Base-by-base conservation (phyloP, 2,329 filamentous ascomycete species). In the Diaporthe ilicicola region DNA sequence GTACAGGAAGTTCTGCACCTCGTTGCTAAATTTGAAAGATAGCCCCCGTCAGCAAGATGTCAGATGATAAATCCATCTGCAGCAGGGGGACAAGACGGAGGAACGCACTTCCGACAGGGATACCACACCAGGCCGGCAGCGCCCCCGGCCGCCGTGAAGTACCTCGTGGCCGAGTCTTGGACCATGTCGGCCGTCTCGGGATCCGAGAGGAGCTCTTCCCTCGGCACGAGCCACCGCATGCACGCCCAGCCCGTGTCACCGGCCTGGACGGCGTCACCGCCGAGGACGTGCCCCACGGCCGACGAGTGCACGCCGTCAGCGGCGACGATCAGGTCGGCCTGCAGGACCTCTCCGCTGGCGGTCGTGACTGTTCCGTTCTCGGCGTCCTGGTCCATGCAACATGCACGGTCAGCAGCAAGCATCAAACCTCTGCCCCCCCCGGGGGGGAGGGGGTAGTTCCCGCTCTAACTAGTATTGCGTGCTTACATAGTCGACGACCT, bases 1-100 rank as follows among this genome's bases (percentile, higher is more conserved):
- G 15, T 67, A 67, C 27, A 67, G 15, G 51, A 67, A 55, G 27
- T 67, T 67, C 64, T 67, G 64, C 27, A 67, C 24, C 50, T 67
- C 64, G 5, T 67, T 55, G n/a, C 64, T 67, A 22, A 12, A 27
- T 6, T 13, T 5, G 37, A 37, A 8, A 22, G 12, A n/a, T n/a
- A 34, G 7, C 1, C 2, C 13, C n/a, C 19, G 27, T 67, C 27
- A 67, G 64, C 8, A 55, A 15, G 7, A 5, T 55, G 19, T 10
- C 19, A 19, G 27, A 9, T 0, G n/a, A n/a, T n/a, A n/a, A n/a
- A 17, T 3, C 17, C 9, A 12, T 42, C 12, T 0, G 6, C 19
- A 24, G n/a, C 9, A 3, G 24, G 7, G 19, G 3, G 50, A 53
- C 4, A 7, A 4, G n/a, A n/a, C n/a, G n/a, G n/a, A n/a, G n/a